A percentile compares a stretch with the other conserved stretches of the same genome.
phyloP scores from a whole-genome alignment of 2,329 filamentous ascomycete species.

The Apiospora arundinis region DNA sequence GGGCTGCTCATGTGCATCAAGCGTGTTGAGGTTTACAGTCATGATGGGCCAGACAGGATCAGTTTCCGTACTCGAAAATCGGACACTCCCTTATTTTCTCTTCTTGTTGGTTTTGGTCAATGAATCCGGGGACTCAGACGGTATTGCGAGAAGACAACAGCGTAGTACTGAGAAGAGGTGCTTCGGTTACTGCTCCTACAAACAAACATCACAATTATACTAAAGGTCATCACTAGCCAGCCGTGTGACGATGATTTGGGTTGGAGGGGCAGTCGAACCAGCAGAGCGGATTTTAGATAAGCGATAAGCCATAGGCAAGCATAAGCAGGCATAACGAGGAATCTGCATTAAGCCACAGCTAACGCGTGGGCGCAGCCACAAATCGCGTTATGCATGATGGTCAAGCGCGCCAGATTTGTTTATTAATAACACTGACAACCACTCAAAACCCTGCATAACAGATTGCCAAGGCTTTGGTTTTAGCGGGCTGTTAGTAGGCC shows the following conservation, averaged over 20 bases:
- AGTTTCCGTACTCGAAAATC: not conserved
- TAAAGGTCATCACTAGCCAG: not conserved
- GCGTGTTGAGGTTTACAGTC: slow-evolving; percentile 52
- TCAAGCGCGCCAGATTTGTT: slow-evolving; percentile 19
- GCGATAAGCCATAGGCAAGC: not conserved
- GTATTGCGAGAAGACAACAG: not conserved
- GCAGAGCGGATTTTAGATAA: slow-evolving; percentile 8
- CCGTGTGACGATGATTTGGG: not conserved
- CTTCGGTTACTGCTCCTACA: not conserved
- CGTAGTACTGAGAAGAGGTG: not conserved
- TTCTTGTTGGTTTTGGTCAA: not conserved
- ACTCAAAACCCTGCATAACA: not conserved
- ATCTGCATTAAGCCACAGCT: not conserved
- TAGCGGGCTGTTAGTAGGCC: not conserved
- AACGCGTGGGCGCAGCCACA: slow-evolving; percentile 12
- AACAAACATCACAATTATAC: not conserved
- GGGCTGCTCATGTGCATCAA: slow-evolving; percentile 81
- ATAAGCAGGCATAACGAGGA: not conserved
- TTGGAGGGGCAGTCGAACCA: not conserved
- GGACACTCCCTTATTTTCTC: not conserved
- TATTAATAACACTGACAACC: slow-evolving; percentile 16
- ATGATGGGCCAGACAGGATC: slow-evolving; percentile 35
- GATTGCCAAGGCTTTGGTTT: not conserved
- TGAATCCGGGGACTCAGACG: not conserved
- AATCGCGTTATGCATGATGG: slow-evolving; percentile 2